Conservation (phyloP, 1,284 basidiomycete genomes). For the Papiliotrema nemorosa region DNA sequence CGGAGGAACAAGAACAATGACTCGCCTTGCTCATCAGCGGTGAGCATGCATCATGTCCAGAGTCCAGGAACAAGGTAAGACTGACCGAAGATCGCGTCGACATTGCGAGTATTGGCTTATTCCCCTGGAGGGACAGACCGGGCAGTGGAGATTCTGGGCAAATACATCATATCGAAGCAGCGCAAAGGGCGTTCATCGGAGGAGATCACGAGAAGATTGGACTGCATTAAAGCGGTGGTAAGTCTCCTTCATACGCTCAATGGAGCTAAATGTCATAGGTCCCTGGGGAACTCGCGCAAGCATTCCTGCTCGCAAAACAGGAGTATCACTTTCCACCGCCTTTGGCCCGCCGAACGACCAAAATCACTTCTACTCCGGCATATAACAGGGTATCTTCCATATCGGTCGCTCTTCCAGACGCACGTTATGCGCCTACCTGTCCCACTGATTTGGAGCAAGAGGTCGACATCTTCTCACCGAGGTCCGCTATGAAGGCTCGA, state of each 20-base stretch:
- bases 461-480: too few relatives aligned
- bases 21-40: too few relatives aligned
- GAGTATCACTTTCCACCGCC: neutral
- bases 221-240: neutral
- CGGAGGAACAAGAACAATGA: too few relatives aligned
- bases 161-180: neutral
- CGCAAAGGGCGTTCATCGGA: neutral
- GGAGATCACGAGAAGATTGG: neutral
- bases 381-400: too few relatives aligned
- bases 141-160: neutral
- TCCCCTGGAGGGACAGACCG: neutral
- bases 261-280: neutral
- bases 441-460: too few relatives aligned
- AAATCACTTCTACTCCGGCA: too few relatives aligned
- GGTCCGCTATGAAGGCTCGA: too few relatives aligned
- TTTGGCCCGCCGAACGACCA: too few relatives aligned
- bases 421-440: too few relatives aligned
- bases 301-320: neutral
- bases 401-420: too few relatives aligned
- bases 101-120: neutral
- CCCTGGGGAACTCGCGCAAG: neutral
- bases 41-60: too few relatives aligned
- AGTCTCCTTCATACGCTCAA: neutral
- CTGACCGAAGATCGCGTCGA: slow-evolving; percentile 2
- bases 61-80: too few relatives aligned